These are phyloP conservation scores for Diaporthe citri DNA, from an alignment of 2,329 filamentous ascomycete species.

Conservation along the genomic window DNA sequence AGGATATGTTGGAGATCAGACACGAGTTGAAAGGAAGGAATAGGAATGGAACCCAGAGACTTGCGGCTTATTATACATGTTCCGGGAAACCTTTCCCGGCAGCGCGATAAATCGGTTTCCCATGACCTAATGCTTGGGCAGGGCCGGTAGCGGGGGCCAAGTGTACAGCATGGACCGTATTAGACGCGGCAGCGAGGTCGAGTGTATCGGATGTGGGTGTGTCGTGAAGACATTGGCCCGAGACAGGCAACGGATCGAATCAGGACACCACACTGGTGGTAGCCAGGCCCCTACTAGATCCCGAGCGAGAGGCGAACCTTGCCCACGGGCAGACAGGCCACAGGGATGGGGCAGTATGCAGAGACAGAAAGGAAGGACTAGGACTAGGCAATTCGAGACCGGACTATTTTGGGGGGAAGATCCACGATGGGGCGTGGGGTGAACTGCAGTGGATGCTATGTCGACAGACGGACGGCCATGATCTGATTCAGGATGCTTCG, in stretches of 20 bases:
- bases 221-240: slow-evolving; percentile 56
- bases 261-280: slow-evolving; percentile 42
- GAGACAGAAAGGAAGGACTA: slow-evolving; percentile 31
- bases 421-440: slow-evolving; percentile 27
- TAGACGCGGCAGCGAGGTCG: neutral
- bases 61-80: slow-evolving; percentile 33
- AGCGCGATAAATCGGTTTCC: slow-evolving; percentile 42
- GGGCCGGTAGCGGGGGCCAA: slow-evolving; percentile 46
- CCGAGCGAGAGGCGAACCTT: slow-evolving; percentile 16
- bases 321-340: slow-evolving; percentile 13
- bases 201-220: slow-evolving; percentile 37
- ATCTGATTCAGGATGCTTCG: slow-evolving; percentile 5
- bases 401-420: slow-evolving; percentile 28
- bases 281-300: slow-evolving; percentile 12
- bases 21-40: neutral
- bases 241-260: slow-evolving; percentile 43
- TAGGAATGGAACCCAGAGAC: slow-evolving; percentile 22
- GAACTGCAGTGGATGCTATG: neutral
- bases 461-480: neutral
- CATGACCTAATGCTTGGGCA: slow-evolving; percentile 53
- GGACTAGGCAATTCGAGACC: slow-evolving; percentile 29
- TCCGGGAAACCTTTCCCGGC: neutral
- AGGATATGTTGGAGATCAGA: neutral
- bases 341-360: slow-evolving; percentile 36
- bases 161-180: slow-evolving; percentile 5